phyloP scores from a whole-genome alignment of 805 yeast genomes.

The Saturnispora mendoncae region DNA sequence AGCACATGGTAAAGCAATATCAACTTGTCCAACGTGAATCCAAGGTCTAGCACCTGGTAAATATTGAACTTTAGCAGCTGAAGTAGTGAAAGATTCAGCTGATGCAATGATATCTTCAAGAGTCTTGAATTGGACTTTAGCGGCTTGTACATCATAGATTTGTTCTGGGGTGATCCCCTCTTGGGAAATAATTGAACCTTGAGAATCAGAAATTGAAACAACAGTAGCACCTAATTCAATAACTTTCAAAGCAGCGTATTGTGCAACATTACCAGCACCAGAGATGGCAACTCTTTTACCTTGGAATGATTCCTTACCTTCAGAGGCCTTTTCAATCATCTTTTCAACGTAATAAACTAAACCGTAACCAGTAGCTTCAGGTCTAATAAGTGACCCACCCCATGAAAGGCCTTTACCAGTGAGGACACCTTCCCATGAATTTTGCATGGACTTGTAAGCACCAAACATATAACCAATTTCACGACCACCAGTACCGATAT shows the following conservation, averaged over 20 bases:
- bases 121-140: slow-evolving; percentile 70
- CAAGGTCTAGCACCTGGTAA: slow-evolving; percentile 94
- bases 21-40: slow-evolving; percentile 84
- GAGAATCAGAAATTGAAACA: slow-evolving; percentile 89
- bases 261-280: slow-evolving; percentile 99
- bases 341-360: slow-evolving; percentile 92
- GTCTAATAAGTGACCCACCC: slow-evolving; percentile 99
- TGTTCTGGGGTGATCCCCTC: slow-evolving; percentile 81
- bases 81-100: slow-evolving; percentile 40
- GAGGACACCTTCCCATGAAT: slow-evolving; percentile 92
- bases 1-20: slow-evolving; percentile 95
- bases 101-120: slow-evolving; percentile 59
- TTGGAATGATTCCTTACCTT: slow-evolving; percentile 79
- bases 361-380: slow-evolving; percentile 99
- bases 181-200: slow-evolving; percentile 75
- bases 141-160: slow-evolving; percentile 62
- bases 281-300: slow-evolving; percentile 96
- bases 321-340: slow-evolving; percentile 89
- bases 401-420: slow-evolving; percentile 97
- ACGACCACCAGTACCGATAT: slow-evolving; percentile 96
- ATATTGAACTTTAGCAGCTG: slow-evolving; percentile 59
- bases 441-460: slow-evolving; percentile 86
- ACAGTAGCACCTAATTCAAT: slow-evolving; percentile 96
- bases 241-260: slow-evolving; percentile 95
- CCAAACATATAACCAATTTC: slow-evolving; percentile 94